Base-by-base conservation (phyloP, 352 stramenopile species). In the Saprolegnia parasitica region DNA sequence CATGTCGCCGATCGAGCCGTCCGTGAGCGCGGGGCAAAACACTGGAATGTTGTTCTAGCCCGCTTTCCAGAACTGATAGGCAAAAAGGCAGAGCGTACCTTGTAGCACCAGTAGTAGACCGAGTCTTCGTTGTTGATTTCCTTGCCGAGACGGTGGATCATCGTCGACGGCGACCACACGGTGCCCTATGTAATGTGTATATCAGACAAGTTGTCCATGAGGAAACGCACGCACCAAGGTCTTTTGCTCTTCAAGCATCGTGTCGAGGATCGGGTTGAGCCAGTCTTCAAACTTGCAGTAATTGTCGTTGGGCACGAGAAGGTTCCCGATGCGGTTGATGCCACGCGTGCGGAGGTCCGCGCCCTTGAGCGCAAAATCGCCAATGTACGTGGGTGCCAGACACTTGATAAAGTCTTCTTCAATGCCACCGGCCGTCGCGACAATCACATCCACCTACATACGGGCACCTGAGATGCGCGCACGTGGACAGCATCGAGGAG, bases 381-480 rank as follows among this genome's bases (percentile, higher is more conserved):
- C 98, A 56, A 99, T 90, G 80, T 97, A 99, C 15, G 97, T 99
- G 16, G 92, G 93, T 49, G 95, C 91, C 60, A 99, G 91, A 75
- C 97, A 99, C 84, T 99, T 99, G 75, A 99, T 99, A 42, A 99
- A 97, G 79, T 99, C 98, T 77, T 99, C 98, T 70, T 98, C 91
- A 54, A 97, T 89, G 65, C 93, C 92, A 32, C 91, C 92, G 26
- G 84, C 89, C 0, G 88, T 97, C 29, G 90, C 92, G 18, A 99
- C 96, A 65, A 99, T 96, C 23, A 96, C 90, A 76, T 99, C 97
- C 47, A 99, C 85, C 39, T 67, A 63, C 13, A 1, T 10, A 5
- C 29, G 29, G 2, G 29, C 42, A n/a, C 42, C 3, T 49, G 11
- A 49, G 42, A n/a, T 10, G 11, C 42, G 42, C 13, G 13, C 4